Evolutionary conservation across 2,329 filamentous ascomycete species (phyloP).

Genomic region (Fusarium sp.): DNA sequence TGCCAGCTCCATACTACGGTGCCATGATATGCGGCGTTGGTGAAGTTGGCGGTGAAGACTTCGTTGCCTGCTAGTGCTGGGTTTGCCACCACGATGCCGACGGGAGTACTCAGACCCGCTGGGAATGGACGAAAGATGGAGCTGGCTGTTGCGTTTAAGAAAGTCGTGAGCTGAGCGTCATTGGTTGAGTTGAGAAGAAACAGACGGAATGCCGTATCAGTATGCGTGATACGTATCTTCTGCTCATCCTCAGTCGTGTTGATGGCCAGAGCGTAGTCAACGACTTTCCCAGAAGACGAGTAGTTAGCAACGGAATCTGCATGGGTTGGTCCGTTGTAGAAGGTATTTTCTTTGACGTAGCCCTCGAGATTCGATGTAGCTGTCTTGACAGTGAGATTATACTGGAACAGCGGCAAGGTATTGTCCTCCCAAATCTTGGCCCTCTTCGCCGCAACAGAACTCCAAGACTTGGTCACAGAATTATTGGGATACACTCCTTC

Average conservation of each 20-base stretch:
- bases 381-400: slow-evolving; percentile 50
- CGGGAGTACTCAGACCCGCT: slow-evolving; percentile 63
- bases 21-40: slow-evolving; percentile 67
- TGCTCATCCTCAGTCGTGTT: slow-evolving; percentile 60
- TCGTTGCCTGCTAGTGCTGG: slow-evolving; percentile 63
- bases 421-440: slow-evolving; percentile 70
- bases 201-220: slow-evolving; percentile 70
- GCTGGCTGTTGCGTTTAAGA: slow-evolving; percentile 65
- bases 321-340: slow-evolving; percentile 57
- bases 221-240: slow-evolving; percentile 68
- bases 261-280: slow-evolving; percentile 66
- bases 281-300: slow-evolving; percentile 50
- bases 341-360: slow-evolving; percentile 54
- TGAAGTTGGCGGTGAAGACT: slow-evolving; percentile 60
- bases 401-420: slow-evolving; percentile 66
- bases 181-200: slow-evolving; percentile 70
- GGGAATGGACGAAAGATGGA: slow-evolving; percentile 68
- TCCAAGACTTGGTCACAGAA: slow-evolving; percentile 52
- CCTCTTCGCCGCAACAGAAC: slow-evolving; percentile 54
- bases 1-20: slow-evolving; percentile 74
- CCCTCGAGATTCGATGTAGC: slow-evolving; percentile 57
- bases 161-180: slow-evolving; percentile 63
- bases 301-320: slow-evolving; percentile 46
- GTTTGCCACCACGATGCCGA: slow-evolving; percentile 68
- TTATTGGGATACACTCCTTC: slow-evolving; percentile 60